A percentile compares a stretch with the other conserved stretches of the same genome.
Evolutionary conservation across 352 stramenopile species (phyloP).

Genomic region (Albugo candida): DNA sequence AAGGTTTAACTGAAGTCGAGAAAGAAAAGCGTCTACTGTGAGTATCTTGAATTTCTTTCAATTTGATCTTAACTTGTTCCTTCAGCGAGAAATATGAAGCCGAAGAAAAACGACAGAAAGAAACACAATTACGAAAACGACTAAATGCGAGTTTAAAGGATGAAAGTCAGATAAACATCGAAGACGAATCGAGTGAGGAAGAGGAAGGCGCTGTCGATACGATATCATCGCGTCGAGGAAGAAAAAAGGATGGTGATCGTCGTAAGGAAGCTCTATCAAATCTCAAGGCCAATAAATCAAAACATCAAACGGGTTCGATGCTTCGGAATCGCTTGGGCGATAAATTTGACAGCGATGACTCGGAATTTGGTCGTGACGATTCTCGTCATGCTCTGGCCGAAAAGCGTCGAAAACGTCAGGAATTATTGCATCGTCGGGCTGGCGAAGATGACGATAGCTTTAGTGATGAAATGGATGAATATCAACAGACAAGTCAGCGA

Average conservation of each 20-base stretch:
- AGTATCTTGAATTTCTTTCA: constrained; percentile 3
- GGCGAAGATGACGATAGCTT: constrained; percentile 25
- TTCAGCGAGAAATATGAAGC: constrained; percentile 64
- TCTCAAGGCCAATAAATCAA: neutral
- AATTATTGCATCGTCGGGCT: constrained; percentile 33
- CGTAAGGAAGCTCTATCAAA: neutral
- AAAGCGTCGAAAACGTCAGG: constrained; percentile 47
- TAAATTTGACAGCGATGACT: constrained; percentile 26
- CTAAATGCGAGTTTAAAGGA: neutral
- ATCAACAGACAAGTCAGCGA: constrained; percentile 7
- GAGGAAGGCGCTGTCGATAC: neutral
- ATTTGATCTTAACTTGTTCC: neutral
- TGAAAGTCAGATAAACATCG: neutral
- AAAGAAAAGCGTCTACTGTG: constrained; percentile 70
- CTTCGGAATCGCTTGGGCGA: constrained; percentile 52
- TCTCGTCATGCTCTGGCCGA: constrained; percentile 19
- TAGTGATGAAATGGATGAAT: constrained; percentile 10
- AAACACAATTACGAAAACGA: constrained; percentile 18
- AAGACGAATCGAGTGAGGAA: neutral
- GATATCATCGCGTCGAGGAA: neutral
- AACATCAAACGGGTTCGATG: constrained; percentile 54
- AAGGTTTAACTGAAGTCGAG: constrained; percentile 64
- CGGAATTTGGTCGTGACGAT: constrained; percentile 9
- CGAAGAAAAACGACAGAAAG: constrained; percentile 62
- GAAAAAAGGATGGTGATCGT: neutral